These are phyloP conservation scores for Ophiostoma triangulosporum DNA, from an alignment of 2,329 filamentous ascomycete genomes.

Conservation along the genomic window DNA sequence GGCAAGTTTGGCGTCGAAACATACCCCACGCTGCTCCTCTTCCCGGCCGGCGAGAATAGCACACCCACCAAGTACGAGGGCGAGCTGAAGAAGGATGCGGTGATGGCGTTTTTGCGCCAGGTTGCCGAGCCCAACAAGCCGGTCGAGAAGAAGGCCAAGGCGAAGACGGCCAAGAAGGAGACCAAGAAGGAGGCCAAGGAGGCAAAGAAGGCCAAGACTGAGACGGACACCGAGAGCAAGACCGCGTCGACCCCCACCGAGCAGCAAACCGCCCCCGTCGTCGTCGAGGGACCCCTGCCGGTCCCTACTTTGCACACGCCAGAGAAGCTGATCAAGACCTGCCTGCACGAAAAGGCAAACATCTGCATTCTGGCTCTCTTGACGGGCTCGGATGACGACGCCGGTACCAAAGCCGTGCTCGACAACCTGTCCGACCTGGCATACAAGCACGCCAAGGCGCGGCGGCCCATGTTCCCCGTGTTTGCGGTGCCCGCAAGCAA, in stretches of 20 bases:
- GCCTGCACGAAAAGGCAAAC: conserved; percentile 60
- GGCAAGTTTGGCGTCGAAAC: conserved; percentile 62
- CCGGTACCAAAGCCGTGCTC: conserved; percentile 41
- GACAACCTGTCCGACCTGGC: conserved; percentile 57
- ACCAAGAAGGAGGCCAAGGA: conserved; percentile 27
- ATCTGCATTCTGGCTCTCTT: conserved; percentile 70
- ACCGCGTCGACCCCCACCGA: conserved; percentile 16
- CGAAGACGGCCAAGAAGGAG: conserved; percentile 11
- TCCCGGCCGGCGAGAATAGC: conserved; percentile 58
- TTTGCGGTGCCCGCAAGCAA: conserved; percentile 55
- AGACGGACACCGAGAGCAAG: conserved; percentile 31
- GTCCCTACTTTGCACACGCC: conserved; percentile 52
- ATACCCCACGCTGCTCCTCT: conserved; percentile 68
- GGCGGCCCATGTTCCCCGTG: conserved; percentile 68
- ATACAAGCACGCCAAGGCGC: conserved; percentile 55
- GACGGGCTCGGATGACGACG: conserved; percentile 23
- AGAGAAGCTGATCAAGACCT: conserved; percentile 53
- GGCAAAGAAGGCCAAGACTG: conserved; percentile 13
- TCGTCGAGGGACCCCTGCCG: conserved; percentile 43
- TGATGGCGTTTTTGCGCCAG: conserved; percentile 73
- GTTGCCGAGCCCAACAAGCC: conserved; percentile 68
- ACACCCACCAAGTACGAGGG: conserved; percentile 64
- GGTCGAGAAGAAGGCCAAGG: conserved; percentile 26
- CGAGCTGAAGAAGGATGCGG: conserved; percentile 69
- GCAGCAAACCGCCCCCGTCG: conserved; percentile 27